Evolutionary conservation across 805 yeast species (phyloP).

Genomic region (Clavispora phyllophila): DNA sequence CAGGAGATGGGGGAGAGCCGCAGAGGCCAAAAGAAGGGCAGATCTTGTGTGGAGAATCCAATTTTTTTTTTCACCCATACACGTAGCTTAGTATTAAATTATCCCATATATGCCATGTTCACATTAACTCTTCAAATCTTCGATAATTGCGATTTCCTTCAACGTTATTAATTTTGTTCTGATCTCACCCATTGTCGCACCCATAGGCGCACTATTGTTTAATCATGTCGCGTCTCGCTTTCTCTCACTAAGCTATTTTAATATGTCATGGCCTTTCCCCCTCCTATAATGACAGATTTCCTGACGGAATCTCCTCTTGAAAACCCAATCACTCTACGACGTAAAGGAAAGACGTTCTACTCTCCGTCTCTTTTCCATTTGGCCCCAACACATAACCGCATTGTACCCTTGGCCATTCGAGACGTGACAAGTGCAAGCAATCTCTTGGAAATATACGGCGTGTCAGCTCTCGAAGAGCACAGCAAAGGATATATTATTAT

Average conservation of each 20-base stretch:
- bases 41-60: too few species aligned
- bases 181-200: not conserved
- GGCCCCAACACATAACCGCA: slow-evolving; percentile 20
- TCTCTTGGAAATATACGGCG: slow-evolving; percentile 13
- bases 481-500: slow-evolving; percentile 15
- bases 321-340: slow-evolving; percentile 28
- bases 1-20: not conserved
- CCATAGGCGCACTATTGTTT: not conserved
- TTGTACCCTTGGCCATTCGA: slow-evolving; percentile 23
- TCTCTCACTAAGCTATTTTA: not conserved
- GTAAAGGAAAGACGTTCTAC: slow-evolving; percentile 20
- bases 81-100: too few species aligned
- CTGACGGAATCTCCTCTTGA: slow-evolving; percentile 29
- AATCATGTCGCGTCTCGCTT: not conserved
- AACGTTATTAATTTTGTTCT: too few species aligned
- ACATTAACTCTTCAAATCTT: too few species aligned
- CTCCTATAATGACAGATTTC: not conserved
- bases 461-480: slow-evolving; percentile 11
- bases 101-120: too few species aligned
- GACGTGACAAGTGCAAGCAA: slow-evolving; percentile 21
- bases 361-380: slow-evolving; percentile 31
- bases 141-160: too few species aligned
- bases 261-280: not conserved
- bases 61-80: too few species aligned
- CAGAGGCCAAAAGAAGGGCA: too few species aligned